These are phyloP conservation scores for Daldinia eschscholtzii DNA, from an alignment of 2,329 filamentous ascomycete species.

Conservation along the genomic window DNA sequence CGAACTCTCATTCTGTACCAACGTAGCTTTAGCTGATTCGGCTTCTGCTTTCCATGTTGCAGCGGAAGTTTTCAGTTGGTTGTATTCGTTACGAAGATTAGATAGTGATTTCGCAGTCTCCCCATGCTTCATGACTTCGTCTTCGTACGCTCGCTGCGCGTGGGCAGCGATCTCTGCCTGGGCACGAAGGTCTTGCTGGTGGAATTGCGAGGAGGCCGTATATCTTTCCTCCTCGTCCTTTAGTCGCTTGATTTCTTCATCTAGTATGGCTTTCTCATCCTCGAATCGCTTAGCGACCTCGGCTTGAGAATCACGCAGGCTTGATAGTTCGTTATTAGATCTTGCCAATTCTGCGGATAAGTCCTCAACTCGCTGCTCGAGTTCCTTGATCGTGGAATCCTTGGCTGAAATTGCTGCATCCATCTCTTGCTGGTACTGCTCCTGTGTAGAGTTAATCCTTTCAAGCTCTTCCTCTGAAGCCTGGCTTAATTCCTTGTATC, in stretches of 20 bases:
- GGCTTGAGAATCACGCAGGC: conserved; percentile 82
- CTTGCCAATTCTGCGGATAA: conserved; percentile 83
- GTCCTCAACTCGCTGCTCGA: conserved; percentile 86
- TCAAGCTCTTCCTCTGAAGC: conserved; percentile 88
- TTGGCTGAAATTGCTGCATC: conserved; percentile 81
- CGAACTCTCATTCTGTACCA: conserved; percentile 85
- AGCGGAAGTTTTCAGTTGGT: conserved; percentile 83
- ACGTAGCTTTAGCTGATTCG: conserved; percentile 83
- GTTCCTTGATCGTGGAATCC: conserved; percentile 81
- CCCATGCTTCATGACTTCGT: conserved; percentile 93
- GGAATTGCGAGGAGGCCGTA: conserved; percentile 81
- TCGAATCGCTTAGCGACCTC: conserved; percentile 78
- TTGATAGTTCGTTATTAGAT: conserved; percentile 85
- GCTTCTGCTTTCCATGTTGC: conserved; percentile 82
- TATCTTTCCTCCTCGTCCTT: conserved; percentile 88
- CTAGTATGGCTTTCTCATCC: conserved; percentile 83
- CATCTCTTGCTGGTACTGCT: conserved; percentile 89
- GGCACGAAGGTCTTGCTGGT: conserved; percentile 90
- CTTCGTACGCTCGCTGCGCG: conserved; percentile 95
- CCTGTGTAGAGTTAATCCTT: conserved; percentile 81
- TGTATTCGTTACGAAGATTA: conserved; percentile 81
- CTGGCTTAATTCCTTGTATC: conserved; percentile 90
- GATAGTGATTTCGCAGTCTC: conserved; percentile 92
- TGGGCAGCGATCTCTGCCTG: conserved; percentile 94
- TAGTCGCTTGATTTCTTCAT: conserved; percentile 82